phyloP scores from a whole-genome alignment of 257 asterid species.

The Gentiana macrophylla region DNA sequence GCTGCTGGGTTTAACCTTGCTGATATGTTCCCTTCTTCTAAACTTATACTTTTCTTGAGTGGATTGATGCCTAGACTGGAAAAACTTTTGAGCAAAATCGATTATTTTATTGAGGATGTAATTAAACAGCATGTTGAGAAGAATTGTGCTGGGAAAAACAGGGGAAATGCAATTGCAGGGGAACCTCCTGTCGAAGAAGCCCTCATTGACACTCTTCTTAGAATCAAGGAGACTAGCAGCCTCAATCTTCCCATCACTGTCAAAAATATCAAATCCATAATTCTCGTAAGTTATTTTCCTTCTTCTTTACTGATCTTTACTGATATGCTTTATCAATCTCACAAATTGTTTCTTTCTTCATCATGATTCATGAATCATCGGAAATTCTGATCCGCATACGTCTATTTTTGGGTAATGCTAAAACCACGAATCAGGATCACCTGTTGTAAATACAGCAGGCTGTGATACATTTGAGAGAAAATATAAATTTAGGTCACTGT shows the following conservation, averaged over 20 bases:
- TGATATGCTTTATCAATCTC: too few species aligned
- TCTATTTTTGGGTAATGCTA: too few species aligned
- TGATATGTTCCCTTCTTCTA: slow-evolving; percentile 28
- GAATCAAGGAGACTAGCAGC: neutral
- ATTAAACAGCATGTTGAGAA: slow-evolving; percentile 17
- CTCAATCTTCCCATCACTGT: slow-evolving; percentile 16
- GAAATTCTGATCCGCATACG: too few species aligned
- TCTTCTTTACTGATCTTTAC: too few species aligned
- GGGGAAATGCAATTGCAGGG: neutral
- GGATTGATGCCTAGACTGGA: slow-evolving; percentile 6
- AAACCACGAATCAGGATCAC: too few species aligned
- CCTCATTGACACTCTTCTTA: neutral
- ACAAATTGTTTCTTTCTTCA: too few species aligned
- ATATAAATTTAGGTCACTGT: too few species aligned
- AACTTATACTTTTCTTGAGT: slow-evolving; percentile 10
- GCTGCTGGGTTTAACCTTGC: slow-evolving; percentile 19
- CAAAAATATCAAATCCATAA: slow-evolving; percentile 26
- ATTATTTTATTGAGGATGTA: slow-evolving; percentile 17
- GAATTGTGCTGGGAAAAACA: slow-evolving; percentile 10
- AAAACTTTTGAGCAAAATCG: slow-evolving; percentile 10
- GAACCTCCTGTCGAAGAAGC: neutral
- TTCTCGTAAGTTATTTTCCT: slow-evolving; percentile 14
- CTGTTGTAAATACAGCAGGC: too few species aligned
- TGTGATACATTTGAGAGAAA: too few species aligned
- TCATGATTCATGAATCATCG: too few species aligned